Evolutionary conservation across 2,329 filamentous ascomycete genomes (phyloP), one percentile per base, ranked within the genome.

Genomic region (Grosmannia penicillata): DNA sequence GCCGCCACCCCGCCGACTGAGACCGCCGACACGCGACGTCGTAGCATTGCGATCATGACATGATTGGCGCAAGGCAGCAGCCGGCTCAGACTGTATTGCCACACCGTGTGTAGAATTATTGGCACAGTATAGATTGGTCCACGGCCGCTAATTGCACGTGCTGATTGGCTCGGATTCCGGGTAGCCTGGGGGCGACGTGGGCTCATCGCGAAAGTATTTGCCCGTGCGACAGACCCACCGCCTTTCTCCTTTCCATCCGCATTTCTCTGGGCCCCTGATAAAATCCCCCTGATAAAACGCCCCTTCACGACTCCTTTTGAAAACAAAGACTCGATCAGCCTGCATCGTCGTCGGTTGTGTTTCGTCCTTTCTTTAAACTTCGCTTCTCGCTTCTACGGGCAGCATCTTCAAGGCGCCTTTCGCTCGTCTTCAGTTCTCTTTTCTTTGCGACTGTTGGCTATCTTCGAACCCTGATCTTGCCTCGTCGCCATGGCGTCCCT

Each of bases 111-210:
- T 9, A 15, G 11, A 33, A n/a, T n/a, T n/a, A n/a, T n/a, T 29
- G 6, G 4, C 15, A 13, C 10, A 17, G 11, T 10, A 17, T 4
- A 31, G 11, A 33, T 14, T 33, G 22, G 17, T 13, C 7, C 23
- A 17, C 6, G n/a, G 9, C n/a, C 28, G 4, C 18, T 9, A 23
- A 33, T 40, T 26, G 13, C 18, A 6, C 25, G 3, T 10, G 15
- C 1, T 45, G 36, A 47, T 45, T 47, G 44, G 45, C 22, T 26
- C 47, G 47, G 47, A 34, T 31, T 33, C 37, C 47, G 47, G 47
- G 42, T 43, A 26, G 33, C 18, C n/a, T 19, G 3, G 31, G 26
- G 35, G 27, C 10, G 36, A 44, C 41, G 40, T 49, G 47, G 47
- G 45, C 47, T 48, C 47, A 49, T 45, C 37, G 26, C 37, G 43